Base-by-base conservation (phyloP, 1,284 basidiomycete species). In the Apiotrichum mycotoxinovorans region DNA sequence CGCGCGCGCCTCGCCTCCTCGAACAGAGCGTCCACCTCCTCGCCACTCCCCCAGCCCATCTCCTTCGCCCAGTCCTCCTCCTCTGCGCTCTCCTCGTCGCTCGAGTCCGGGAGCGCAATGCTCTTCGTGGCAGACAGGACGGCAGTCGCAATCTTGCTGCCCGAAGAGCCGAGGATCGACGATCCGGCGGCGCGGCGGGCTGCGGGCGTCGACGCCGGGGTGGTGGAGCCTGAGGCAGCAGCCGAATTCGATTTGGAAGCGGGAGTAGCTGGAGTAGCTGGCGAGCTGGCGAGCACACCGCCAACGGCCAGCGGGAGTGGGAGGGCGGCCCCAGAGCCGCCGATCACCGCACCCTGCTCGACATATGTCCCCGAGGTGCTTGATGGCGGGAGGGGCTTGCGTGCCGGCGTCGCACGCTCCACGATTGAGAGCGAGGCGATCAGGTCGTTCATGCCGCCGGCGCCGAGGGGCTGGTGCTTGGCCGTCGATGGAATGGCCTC, bases 41-140 rank as follows among this genome's bases (percentile, higher is more conserved):
- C 56, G 33, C 62, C 66, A 18, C 50, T 40, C 1, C 65, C 67
- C 66, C 64, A 66, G 0, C 58, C 63, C 62, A 69, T 60, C 14
- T 43, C 60, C 54, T 54, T 60, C n/a, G 60, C 65, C 63, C 58
- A 66, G 17, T 67, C 66, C 38, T 64, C 63, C 47, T 69, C 67
- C 18, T 37, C 45, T 10, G 48, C 65, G 20, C 58, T 59, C 15
- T 33, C 44, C n/a, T 61, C 57, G 23, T 62, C 59, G 48, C 54
- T 58, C 20, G 22, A 25, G 44, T 52, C 49, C 20, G 30, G 56
- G 51, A 30, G 54, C 8, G n/a, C 46, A 44, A 66, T 57, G 23
- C 54, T 52, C 25, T 48, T 38, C 14, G 57, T 54, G n/a, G 62
- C 62, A 15, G 50, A 27, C 15, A 69, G 47, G 17, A 69, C 44